These are phyloP conservation scores for Linum lewisii DNA, from an alignment of 345 rosid genomes.

Conservation along the genomic window DNA sequence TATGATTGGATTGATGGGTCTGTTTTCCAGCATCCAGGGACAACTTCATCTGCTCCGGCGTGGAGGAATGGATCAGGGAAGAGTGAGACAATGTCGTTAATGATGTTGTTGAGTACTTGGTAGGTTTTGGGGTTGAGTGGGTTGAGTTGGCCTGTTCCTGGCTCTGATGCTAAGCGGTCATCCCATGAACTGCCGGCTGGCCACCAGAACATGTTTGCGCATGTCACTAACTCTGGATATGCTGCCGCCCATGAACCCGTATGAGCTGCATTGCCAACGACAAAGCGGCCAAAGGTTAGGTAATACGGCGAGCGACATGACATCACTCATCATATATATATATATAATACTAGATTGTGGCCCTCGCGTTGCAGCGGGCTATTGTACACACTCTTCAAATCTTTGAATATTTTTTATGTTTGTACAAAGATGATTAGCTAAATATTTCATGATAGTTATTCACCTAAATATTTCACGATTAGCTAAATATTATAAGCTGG, in stretches of 20 bases:
- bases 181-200: slow-evolving; percentile 45
- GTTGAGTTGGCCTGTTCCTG: slow-evolving; percentile 82
- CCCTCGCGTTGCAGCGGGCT: no score
- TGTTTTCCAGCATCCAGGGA: slow-evolving; percentile 78
- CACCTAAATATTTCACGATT: no score
- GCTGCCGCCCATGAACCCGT: slow-evolving; percentile 90
- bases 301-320: no score
- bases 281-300: no score
- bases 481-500: no score
- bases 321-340: no score
- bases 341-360: no score
- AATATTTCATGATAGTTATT: no score
- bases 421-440: no score
- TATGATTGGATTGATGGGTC: slow-evolving; percentile 50
- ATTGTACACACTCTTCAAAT: no score
- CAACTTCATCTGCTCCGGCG: slow-evolving; percentile 65
- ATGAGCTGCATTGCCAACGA: slow-evolving; percentile 28
- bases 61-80: slow-evolving; percentile 76
- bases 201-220: slow-evolving; percentile 90
- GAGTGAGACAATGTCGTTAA: slow-evolving; percentile 30
- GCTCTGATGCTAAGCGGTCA: slow-evolving; percentile 67
- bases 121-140: slow-evolving; percentile 68
- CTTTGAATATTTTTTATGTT: no score
- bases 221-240: slow-evolving; percentile 65
- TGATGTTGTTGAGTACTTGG: slow-evolving; percentile 51